Conservation (phyloP, 225 moss, liverwort and hornwort genomes). For the Pleurozium schreberi region DNA sequence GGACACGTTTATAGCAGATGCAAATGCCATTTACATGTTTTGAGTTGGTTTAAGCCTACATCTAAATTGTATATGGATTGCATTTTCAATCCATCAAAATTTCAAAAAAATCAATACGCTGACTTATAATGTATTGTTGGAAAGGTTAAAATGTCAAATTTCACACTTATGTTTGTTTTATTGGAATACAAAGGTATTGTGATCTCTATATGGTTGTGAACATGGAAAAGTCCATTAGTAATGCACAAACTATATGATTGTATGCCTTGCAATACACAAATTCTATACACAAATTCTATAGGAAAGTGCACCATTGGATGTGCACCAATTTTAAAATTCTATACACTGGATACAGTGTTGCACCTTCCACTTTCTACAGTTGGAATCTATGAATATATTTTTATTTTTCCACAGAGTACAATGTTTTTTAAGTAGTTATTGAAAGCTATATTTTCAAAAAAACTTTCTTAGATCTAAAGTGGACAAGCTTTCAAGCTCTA, state of each 20-base stretch:
- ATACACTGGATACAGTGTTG: not conserved
- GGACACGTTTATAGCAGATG: not conserved
- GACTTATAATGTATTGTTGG: not conserved
- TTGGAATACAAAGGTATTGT: not conserved
- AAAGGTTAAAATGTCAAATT: not conserved
- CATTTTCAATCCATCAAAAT: not conserved
- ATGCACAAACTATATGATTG: not conserved
- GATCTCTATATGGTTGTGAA: not conserved
- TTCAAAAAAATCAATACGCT: not conserved
- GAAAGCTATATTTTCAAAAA: too few species aligned
- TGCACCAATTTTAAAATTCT: too few species aligned
- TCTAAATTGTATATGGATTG: rapidly evolving
- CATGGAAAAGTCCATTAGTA: not conserved
- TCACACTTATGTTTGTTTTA: not conserved
- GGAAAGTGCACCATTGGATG: too few species aligned
- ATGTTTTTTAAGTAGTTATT: not conserved
- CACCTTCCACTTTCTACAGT: not conserved
- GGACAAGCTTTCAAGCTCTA: not conserved
- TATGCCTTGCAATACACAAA: not conserved
- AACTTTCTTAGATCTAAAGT: too few species aligned
- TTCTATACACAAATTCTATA: not conserved
- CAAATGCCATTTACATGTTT: not conserved
- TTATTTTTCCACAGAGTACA: not conserved
- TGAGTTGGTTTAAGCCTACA: not conserved
- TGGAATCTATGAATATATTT: not conserved